These are phyloP conservation scores for Amaranthus hypochondriacus DNA, from an alignment of 148 eudicot genomes.

Conservation along the genomic window DNA sequence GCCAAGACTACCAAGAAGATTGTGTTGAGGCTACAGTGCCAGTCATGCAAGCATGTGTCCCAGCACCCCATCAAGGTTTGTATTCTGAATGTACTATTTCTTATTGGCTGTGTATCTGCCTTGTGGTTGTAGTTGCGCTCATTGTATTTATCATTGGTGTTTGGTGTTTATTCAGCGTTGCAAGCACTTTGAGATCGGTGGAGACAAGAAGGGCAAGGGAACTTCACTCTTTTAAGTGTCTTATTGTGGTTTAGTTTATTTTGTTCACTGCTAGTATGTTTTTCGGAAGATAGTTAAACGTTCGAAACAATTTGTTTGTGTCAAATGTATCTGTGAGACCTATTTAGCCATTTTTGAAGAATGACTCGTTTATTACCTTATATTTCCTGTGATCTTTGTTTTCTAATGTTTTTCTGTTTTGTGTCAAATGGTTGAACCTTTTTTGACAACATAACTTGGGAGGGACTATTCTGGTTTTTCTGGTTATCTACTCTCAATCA, in stretches of 20 bases:
- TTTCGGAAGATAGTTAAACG: conserved; percentile 11
- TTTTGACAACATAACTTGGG: no score
- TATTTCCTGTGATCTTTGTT: not conserved
- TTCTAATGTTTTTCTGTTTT: not conserved
- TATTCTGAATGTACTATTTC: not conserved
- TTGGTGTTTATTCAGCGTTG: conserved; percentile 36
- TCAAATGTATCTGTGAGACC: conserved; percentile 1
- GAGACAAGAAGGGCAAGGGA: conserved; percentile 68
- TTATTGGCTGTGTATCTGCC: not conserved
- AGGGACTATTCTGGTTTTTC: no score
- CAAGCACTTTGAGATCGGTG: conserved; percentile 67
- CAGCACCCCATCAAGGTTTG: conserved; percentile 78
- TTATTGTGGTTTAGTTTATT: not conserved
- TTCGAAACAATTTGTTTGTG: not conserved
- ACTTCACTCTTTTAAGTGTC: conserved; percentile 40
- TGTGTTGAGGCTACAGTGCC: conserved; percentile 82
- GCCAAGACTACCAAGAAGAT: conserved; percentile 85
- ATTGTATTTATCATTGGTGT: not conserved
- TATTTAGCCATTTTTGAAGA: conserved; percentile 1
- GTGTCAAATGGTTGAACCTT: no score
- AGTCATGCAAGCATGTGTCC: conserved; percentile 77
- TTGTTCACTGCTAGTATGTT: conserved; percentile 7
- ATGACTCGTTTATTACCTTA: not conserved
- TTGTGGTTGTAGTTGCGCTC: not conserved
- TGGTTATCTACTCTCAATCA: no score